These are phyloP conservation scores for Tetrapyrgos nigripes DNA, from an alignment of 1,284 basidiomycete genomes.

Conservation along the genomic window DNA sequence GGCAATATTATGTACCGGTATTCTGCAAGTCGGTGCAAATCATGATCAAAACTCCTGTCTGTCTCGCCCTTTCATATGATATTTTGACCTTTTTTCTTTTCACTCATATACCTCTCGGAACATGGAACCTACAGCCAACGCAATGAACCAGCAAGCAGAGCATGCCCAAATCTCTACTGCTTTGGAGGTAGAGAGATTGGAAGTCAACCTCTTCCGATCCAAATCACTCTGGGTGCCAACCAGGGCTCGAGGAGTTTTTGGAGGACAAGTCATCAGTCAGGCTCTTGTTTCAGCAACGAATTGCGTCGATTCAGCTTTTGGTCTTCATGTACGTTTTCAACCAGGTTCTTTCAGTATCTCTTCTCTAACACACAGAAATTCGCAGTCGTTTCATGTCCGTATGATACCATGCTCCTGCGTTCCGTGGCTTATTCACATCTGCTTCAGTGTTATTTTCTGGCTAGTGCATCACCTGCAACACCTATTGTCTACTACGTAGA, in stretches of 20 bases:
- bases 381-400: slow-evolving; percentile 20
- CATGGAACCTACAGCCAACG: background rate
- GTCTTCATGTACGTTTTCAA: slow-evolving; percentile 67
- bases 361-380: background rate
- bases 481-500: slow-evolving; percentile 90
- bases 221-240: slow-evolving; percentile 74
- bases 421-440: background rate
- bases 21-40: too few relatives aligned
- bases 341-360: background rate
- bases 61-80: background rate
- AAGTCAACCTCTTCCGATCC: slow-evolving; percentile 77
- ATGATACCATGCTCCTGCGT: background rate
- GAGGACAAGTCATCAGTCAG: slow-evolving; percentile 90
- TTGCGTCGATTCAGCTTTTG: slow-evolving; percentile 71
- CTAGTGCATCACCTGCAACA: slow-evolving; percentile 76
- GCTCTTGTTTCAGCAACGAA: slow-evolving; percentile 82
- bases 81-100: background rate
- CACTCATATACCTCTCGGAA: background rate
- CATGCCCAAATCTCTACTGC: slow-evolving; percentile 71
- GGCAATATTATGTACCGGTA: too few relatives aligned
- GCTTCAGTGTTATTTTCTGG: slow-evolving; percentile 80
- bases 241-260: slow-evolving; percentile 82
- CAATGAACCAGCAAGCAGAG: slow-evolving; percentile 51
- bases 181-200: slow-evolving; percentile 82
- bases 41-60: too few relatives aligned